Evolutionary conservation across 1,139 yeast genomes (phyloP).

Genomic region (Candida neerlandica): DNA sequence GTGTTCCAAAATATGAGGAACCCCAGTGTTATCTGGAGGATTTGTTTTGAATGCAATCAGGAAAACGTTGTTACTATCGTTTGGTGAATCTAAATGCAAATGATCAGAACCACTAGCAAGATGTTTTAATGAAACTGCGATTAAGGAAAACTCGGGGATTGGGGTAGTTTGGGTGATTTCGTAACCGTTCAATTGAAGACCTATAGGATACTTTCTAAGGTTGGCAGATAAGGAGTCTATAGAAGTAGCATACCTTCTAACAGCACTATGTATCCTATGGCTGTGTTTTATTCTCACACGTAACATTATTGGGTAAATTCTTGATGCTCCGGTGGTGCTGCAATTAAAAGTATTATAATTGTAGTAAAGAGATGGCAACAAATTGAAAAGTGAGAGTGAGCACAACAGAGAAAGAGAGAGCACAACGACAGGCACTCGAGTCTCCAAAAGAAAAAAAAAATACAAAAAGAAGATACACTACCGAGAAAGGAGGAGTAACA

Average conservation of each 20-base stretch:
- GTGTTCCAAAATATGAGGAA: constrained; percentile 94
- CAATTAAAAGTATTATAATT: neutral
- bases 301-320: constrained; percentile 5
- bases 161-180: constrained; percentile 61
- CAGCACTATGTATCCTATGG: neutral
- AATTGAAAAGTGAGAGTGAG: too few species aligned
- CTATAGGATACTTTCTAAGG: constrained; percentile 59
- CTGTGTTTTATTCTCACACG: constrained; percentile 2
- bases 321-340: neutral
- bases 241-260: constrained; percentile 8
- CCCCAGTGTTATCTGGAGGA: constrained; percentile 92
- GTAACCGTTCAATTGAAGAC: constrained; percentile 65
- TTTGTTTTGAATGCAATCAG: constrained; percentile 90
- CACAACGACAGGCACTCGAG: too few species aligned
- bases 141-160: constrained; percentile 80
- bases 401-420: too few species aligned
- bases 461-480: too few species aligned
- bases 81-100: constrained; percentile 74
- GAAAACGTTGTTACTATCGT: constrained; percentile 84
- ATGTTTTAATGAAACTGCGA: constrained; percentile 77
- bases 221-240: constrained; percentile 11
- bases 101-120: constrained; percentile 74
- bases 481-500: too few species aligned
- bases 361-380: too few species aligned
- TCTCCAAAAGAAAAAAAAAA: too few species aligned